These are phyloP conservation scores for Phytopythium cucurbitacearum DNA, from an alignment of 352 stramenopile species.

Conservation along the genomic window DNA sequence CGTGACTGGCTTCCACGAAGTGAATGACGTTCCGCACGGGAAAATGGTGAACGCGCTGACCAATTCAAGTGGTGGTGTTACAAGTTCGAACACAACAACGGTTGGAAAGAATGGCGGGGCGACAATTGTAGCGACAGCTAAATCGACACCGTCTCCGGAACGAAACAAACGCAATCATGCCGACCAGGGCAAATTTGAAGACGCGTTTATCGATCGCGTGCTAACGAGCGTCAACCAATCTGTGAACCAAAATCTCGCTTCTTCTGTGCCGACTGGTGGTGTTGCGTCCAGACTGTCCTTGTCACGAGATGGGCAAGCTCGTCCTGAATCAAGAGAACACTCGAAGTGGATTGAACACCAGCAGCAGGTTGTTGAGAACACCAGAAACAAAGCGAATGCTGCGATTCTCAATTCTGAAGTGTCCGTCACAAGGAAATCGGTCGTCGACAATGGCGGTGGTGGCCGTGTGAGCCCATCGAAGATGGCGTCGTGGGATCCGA, in stretches of 20 bases:
- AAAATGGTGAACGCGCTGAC: slow-evolving; percentile 4
- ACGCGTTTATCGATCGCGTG: slow-evolving; percentile 86
- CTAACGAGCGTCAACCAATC: slow-evolving; percentile 58
- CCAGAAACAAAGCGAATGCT: background rate
- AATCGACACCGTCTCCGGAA: no score
- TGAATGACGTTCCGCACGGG: slow-evolving; percentile 57
- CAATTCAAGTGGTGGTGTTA: no score
- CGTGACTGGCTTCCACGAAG: slow-evolving; percentile 92
- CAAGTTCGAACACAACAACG: no score
- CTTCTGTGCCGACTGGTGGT: no score
- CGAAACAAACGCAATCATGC: slow-evolving; percentile 11
- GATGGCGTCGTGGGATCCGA: slow-evolving; percentile 60
- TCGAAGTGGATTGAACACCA: slow-evolving; percentile 2
- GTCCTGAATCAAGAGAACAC: background rate
- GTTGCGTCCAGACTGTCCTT: background rate
- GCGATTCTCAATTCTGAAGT: background rate
- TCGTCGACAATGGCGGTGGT: background rate
- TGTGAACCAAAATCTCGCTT: slow-evolving; percentile 3
- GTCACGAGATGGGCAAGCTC: background rate
- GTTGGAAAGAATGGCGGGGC: no score
- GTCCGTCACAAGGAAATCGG: background rate
- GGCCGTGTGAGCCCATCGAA: slow-evolving; percentile 24
- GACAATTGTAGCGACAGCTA: no score
- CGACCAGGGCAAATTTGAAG: slow-evolving; percentile 59
- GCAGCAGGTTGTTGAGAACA: background rate